These are phyloP conservation scores for Monosporascus sp. DNA, from an alignment of 2,329 filamentous ascomycete genomes.

Conservation along the genomic window DNA sequence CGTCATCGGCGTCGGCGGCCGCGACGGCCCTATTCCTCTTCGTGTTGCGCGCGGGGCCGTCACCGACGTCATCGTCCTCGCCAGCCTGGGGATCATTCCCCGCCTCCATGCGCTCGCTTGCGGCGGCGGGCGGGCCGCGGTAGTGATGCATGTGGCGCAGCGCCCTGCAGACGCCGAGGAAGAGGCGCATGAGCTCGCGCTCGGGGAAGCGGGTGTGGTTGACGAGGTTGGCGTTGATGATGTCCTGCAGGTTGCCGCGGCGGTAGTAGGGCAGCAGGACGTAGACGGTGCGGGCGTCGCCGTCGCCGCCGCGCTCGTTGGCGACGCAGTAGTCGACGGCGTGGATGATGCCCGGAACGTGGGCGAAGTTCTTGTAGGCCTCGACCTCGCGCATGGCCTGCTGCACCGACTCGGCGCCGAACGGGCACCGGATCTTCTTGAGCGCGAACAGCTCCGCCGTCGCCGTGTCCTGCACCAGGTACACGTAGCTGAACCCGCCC, in stretches of 20 bases:
- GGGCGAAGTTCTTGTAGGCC: slow-evolving; percentile 85
- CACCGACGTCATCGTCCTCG: slow-evolving; percentile 33
- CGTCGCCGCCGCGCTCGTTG: slow-evolving; percentile 45
- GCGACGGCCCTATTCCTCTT: slow-evolving; percentile 29
- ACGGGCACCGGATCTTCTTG: slow-evolving; percentile 98
- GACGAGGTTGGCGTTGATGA: slow-evolving; percentile 97
- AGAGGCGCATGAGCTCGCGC: slow-evolving; percentile 78
- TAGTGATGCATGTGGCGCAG: slow-evolving; percentile 91
- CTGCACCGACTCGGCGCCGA: slow-evolving; percentile 91
- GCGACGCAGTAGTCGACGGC: slow-evolving; percentile 50
- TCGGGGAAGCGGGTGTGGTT: slow-evolving; percentile 91
- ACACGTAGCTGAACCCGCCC: slow-evolving; percentile 98
- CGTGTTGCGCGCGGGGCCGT: slow-evolving; percentile 32
- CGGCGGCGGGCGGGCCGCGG: slow-evolving; percentile 41
- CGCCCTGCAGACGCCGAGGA: slow-evolving; percentile 85
- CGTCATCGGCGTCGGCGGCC: slow-evolving; percentile 59
- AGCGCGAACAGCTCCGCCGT: slow-evolving; percentile 84
- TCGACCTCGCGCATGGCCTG: slow-evolving; percentile 96
- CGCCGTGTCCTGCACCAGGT: slow-evolving; percentile 88
- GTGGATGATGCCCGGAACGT: slow-evolving; percentile 66
- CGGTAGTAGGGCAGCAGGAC: slow-evolving; percentile 94
- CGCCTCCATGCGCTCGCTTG: slow-evolving; percentile 48
- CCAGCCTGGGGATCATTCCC: slow-evolving; percentile 33
- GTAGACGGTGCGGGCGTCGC: slow-evolving; percentile 86
- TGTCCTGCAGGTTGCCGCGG: slow-evolving; percentile 91